A percentile compares a stretch with the other conserved stretches of the same genome.
These are phyloP conservation scores for Escallonia herrerae DNA, from an alignment of 129 eudicot genomes.

Conservation along the genomic window DNA sequence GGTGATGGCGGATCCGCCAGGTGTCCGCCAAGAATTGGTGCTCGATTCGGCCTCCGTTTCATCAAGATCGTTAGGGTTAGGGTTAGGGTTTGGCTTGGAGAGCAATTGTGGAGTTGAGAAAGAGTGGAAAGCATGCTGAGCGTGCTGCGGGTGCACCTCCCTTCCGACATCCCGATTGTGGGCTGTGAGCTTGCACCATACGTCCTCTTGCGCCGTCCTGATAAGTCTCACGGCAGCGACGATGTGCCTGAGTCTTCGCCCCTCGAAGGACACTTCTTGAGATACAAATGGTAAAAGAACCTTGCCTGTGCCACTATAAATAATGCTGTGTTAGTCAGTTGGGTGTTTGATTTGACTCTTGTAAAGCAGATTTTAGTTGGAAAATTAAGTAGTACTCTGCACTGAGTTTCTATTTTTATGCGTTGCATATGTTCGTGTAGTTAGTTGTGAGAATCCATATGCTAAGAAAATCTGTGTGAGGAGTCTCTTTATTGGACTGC, in stretches of 20 bases:
- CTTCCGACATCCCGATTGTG: conserved; percentile 87
- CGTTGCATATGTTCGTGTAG: no score
- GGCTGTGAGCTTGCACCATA: conserved; percentile 83
- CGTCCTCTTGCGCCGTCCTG: conserved; percentile 45
- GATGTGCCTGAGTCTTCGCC: conserved; percentile 64
- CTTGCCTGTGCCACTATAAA: no score
- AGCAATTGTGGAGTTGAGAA: conserved; percentile 11
- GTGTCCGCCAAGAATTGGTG: conserved; percentile 47
- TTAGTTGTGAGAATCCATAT: no score
- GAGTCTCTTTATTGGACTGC: no score
- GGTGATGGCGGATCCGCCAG: conserved; percentile 85
- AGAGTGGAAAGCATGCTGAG: conserved; percentile 43
- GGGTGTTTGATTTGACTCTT: not conserved
- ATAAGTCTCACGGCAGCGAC: conserved; percentile 42
- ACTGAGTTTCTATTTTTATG: no score
- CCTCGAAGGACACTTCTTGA: conserved; percentile 67
- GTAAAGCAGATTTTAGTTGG: no score
- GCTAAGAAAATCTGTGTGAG: no score
- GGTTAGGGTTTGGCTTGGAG: conserved; percentile 29
- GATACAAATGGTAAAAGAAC: conserved; percentile 60
- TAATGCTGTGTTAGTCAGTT: not conserved
- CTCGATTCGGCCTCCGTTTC: conserved; percentile 19
- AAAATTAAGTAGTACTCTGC: no score
- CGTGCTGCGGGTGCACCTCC: conserved; percentile 70
- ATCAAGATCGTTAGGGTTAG: conserved; percentile 15